phyloP scores from a whole-genome alignment of 2,329 filamentous ascomycete species.

The Botrytis fragariae region DNA sequence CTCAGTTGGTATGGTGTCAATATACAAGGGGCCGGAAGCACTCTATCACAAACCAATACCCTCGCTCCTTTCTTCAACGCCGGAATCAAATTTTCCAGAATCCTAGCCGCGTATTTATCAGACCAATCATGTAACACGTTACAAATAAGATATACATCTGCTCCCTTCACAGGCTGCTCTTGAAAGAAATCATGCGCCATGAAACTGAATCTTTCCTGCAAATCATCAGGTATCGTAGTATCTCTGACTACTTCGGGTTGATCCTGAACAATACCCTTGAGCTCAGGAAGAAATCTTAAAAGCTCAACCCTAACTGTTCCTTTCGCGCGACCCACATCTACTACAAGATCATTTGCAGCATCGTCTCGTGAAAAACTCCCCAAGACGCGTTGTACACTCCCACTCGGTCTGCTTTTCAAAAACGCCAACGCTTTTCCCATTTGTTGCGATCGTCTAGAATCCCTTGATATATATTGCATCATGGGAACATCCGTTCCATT shows the following conservation, averaged over 20 bases:
- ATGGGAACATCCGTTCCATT: background rate
- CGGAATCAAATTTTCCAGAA: background rate
- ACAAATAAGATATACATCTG: background rate
- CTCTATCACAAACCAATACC: background rate
- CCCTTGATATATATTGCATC: background rate
- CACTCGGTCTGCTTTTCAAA: background rate
- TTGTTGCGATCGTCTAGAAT: background rate
- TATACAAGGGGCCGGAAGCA: background rate
- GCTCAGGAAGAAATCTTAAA: background rate
- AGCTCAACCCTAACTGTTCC: background rate
- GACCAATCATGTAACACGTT: background rate
- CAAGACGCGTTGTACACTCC: background rate
- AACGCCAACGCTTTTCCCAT: conserved; percentile 17
- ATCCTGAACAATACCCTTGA: conserved; percentile 12
- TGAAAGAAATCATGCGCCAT: background rate
- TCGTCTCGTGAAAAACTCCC: background rate
- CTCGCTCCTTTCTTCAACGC: background rate
- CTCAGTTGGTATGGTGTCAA: background rate
- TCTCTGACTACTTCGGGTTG: background rate
- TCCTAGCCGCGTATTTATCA: background rate
- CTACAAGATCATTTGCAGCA: background rate
- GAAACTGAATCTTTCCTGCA: background rate
- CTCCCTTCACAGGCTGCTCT: background rate
- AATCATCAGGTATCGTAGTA: background rate
- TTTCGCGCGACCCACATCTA: background rate